Evolutionary conservation across 805 yeast genomes (phyloP).

Genomic region (Candida caryicola): DNA sequence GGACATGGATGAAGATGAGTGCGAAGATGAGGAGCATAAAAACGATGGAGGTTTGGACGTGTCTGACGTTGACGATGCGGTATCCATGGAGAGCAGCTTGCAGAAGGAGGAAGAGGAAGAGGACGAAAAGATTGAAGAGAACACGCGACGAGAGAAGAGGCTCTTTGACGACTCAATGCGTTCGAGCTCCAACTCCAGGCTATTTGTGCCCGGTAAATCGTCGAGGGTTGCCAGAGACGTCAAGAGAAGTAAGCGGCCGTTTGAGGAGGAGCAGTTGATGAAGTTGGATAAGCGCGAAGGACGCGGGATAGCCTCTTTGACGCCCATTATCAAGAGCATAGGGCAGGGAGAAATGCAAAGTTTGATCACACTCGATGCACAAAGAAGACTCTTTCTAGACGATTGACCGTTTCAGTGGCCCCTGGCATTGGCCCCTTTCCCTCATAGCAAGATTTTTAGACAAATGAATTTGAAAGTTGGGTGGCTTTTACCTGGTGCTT

Average conservation of each 20-base stretch:
- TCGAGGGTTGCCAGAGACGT: neutral
- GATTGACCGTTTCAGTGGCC: no score
- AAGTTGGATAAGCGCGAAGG: constrained; percentile 8
- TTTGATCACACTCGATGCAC: constrained; percentile 19
- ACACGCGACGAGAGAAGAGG: constrained; percentile 1
- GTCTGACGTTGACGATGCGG: constrained; percentile 20
- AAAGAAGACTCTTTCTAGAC: constrained; percentile 18
- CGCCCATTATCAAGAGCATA: constrained; percentile 9
- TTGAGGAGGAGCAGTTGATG: constrained; percentile 8
- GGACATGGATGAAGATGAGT: constrained; percentile 15
- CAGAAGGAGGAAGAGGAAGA: constrained; percentile 12
- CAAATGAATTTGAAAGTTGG: no score
- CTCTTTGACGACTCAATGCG: neutral
- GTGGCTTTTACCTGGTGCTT: no score
- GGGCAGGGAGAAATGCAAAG: constrained; percentile 20
- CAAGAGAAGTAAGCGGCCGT: neutral
- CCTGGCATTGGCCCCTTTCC: no score
- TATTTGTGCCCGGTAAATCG: neutral
- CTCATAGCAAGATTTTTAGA: no score
- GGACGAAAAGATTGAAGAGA: constrained; percentile 8
- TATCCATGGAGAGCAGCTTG: constrained; percentile 21
- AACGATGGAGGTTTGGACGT: constrained; percentile 19
- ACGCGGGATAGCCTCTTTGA: neutral
- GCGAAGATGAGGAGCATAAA: constrained; percentile 23
- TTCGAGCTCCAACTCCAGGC: neutral